These are phyloP conservation scores for Brassica hybrid DNA, from an alignment of 441 rosid genomes.

Conservation along the genomic window DNA sequence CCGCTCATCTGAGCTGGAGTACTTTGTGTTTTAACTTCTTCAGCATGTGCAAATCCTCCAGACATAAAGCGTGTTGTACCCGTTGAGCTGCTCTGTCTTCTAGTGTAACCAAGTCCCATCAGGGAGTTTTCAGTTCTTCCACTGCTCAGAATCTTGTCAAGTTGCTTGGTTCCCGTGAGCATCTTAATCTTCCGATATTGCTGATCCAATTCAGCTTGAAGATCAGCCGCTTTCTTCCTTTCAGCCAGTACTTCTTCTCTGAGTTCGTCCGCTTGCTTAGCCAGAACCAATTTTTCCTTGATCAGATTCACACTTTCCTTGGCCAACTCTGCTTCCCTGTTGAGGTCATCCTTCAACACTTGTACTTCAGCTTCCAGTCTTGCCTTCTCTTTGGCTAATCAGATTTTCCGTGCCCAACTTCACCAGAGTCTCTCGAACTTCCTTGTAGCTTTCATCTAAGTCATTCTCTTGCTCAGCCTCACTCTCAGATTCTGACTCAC, in stretches of 20 bases:
- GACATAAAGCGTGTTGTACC: neutral
- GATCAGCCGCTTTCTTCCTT: neutral
- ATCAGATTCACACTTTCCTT: neutral
- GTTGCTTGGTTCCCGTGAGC: neutral
- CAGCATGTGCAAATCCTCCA: neutral
- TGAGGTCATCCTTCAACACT: too few species aligned
- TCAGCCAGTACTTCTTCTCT: neutral
- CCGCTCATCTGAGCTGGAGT: too few species aligned
- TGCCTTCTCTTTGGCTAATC: too few species aligned
- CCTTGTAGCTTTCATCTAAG: neutral
- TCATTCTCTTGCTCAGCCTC: neutral
- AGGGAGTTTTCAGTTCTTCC: neutral
- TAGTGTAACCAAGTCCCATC: neutral
- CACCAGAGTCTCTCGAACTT: neutral
- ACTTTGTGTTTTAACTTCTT: neutral
- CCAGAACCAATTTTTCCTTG: neutral
- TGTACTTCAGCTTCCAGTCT: too few species aligned
- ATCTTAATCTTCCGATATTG: neutral
- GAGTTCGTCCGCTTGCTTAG: neutral
- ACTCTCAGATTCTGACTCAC: neutral
- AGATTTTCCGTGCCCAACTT: too few species aligned
- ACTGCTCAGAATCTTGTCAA: neutral
- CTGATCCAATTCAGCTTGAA: neutral
- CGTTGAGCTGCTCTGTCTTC: neutral
- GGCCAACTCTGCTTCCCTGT: neutral